phyloP scores from a whole-genome alignment of 495 filamentous ascomycete genomes.

The Friedmanniomyces endolithicus region DNA sequence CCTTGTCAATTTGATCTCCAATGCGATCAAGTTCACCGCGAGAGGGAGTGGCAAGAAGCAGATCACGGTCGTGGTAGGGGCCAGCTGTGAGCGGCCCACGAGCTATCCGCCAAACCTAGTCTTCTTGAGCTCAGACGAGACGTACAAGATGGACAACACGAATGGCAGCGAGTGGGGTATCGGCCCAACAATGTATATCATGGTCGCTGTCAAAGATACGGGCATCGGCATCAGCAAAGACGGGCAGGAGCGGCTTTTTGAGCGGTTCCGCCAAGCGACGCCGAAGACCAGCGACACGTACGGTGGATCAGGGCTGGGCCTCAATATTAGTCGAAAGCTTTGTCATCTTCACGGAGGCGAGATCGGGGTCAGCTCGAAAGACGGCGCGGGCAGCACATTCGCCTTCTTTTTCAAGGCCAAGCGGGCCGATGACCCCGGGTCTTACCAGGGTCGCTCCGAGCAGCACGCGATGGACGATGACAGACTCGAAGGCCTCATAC shows the following conservation, averaged over 20 bases:
- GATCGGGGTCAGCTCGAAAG: slow-evolving; percentile 28
- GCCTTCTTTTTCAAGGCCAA: slow-evolving; percentile 28
- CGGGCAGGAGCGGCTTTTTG: slow-evolving; percentile 26
- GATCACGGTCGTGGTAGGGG: slow-evolving; percentile 24
- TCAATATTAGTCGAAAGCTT: slow-evolving; percentile 30
- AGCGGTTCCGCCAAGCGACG: slow-evolving; percentile 29
- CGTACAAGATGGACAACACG: slow-evolving; percentile 26
- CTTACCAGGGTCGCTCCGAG: background rate
- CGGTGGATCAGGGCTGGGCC: slow-evolving; percentile 30
- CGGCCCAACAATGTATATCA: slow-evolving; percentile 25
- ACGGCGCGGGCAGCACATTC: slow-evolving; percentile 28
- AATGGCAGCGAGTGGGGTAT: slow-evolving; percentile 24
- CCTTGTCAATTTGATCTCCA: slow-evolving; percentile 30
- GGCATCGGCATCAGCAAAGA: slow-evolving; percentile 28
- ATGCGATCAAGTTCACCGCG: slow-evolving; percentile 32
- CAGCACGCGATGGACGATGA: background rate
- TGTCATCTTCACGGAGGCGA: slow-evolving; percentile 31
- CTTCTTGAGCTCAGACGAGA: slow-evolving; percentile 22
- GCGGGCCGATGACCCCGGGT: background rate
- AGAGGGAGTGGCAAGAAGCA: slow-evolving; percentile 22
- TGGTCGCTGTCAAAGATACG: slow-evolving; percentile 31
- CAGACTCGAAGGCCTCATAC: background rate
- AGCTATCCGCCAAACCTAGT: slow-evolving; percentile 27
- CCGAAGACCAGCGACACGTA: slow-evolving; percentile 30
- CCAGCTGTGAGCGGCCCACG: slow-evolving; percentile 21